A percentile compares a stretch with the other conserved stretches of the same genome.
These are phyloP conservation scores for Candida argentea DNA, from an alignment of 805 yeast genomes.

Conservation along the genomic window DNA sequence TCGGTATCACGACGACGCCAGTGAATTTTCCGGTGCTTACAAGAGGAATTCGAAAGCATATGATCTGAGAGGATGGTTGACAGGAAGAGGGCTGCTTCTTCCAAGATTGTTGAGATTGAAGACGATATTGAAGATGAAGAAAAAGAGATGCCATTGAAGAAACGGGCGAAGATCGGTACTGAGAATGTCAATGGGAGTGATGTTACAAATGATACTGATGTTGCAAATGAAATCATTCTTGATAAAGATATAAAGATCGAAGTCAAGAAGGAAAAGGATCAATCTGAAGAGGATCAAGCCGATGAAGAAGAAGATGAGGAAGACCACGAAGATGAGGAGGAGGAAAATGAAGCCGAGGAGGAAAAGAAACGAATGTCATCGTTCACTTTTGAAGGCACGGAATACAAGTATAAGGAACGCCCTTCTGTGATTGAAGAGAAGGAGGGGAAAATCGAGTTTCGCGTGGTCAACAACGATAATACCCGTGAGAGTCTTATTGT, in stretches of 20 bases:
- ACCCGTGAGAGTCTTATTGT: conserved; percentile 81
- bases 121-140: conserved; percentile 21
- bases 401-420: conserved; percentile 78
- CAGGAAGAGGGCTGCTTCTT: conserved; percentile 22
- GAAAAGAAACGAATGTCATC: conserved; percentile 32
- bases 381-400: conserved; percentile 66
- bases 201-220: conserved; percentile 6
- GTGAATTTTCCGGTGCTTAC: no score
- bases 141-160: conserved; percentile 15
- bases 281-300: conserved; percentile 15
- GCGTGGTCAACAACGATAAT: conserved; percentile 95
- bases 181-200: conserved; percentile 7
- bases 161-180: conserved; percentile 12
- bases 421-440: conserved; percentile 92
- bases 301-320: conserved; percentile 13
- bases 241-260: conserved; percentile 11
- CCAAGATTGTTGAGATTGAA: conserved; percentile 12
- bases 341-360: conserved; percentile 35
- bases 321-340: conserved; percentile 22
- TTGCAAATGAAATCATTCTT: conserved; percentile 16
- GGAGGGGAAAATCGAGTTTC: conserved; percentile 85
- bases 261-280: conserved; percentile 8
- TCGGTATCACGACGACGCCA: no score
- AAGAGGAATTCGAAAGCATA: no score
- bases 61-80: no score